Conservation (phyloP, 2,329 filamentous ascomycete species). For the Pyrenophora graminea region DNA sequence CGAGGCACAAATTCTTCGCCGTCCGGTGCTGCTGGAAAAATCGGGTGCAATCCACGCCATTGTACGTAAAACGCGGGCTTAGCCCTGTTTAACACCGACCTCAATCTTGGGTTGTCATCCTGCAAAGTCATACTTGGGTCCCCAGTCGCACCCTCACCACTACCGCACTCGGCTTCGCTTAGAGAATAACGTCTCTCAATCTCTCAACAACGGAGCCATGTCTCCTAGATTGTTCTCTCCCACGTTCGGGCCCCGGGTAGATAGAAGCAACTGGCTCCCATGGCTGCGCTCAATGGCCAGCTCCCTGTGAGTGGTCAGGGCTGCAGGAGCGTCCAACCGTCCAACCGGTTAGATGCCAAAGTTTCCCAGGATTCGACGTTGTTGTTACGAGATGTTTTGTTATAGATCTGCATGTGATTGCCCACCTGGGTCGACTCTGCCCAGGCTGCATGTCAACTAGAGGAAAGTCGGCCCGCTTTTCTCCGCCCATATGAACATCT, state of each 20-base stretch:
- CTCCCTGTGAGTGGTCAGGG: conserved; percentile 7
- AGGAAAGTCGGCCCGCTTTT: conserved; percentile 24
- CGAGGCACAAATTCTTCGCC: conserved; percentile 21
- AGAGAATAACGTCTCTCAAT: conserved; percentile 4
- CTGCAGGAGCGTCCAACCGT: not conserved
- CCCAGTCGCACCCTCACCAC: conserved; percentile 3
- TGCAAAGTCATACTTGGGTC: conserved; percentile 15
- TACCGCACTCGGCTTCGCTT: conserved; percentile 5
- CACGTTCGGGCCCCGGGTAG: conserved; percentile 4
- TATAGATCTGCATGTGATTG: conserved; percentile 30
- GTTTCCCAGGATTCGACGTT: conserved; percentile 19
- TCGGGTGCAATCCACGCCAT: conserved; percentile 13
- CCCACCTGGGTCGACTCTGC: conserved; percentile 4
- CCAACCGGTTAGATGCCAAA: conserved; percentile 6
- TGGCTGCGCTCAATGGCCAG: conserved; percentile 4
- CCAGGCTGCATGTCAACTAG: conserved; percentile 12
- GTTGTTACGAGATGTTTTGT: conserved; percentile 30
- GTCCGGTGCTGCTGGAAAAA: conserved; percentile 9
- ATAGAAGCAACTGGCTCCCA: not conserved
- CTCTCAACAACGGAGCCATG: conserved; percentile 14
- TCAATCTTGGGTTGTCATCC: conserved; percentile 24
- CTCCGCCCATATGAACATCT: conserved; percentile 9
- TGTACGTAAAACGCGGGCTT: conserved; percentile 31
- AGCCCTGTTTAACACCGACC: conserved; percentile 17
- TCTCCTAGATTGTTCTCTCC: conserved; percentile 1